Evolutionary conservation across 2,329 filamentous ascomycete species (phyloP), one percentile per base, ranked within the genome.

Genomic region (Rutstroemia sp.): DNA sequence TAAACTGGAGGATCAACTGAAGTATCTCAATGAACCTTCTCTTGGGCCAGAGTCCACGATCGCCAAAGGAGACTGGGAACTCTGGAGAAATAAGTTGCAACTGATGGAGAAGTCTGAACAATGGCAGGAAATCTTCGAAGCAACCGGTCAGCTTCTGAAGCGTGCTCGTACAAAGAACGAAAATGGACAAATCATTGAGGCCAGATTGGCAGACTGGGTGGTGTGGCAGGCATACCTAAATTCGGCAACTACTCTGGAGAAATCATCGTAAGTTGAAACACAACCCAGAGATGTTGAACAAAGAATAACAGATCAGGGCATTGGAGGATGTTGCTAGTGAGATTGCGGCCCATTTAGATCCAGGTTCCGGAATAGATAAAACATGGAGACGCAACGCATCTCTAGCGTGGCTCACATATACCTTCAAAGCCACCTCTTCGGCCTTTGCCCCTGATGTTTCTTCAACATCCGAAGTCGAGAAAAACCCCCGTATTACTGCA

Each of bases 341-440:
- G 58, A 54, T 68, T 7, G 59, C 68, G 58, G 61, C 65, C 19
- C 67, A 70, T 57, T 50, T 69, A 39, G 63, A 67, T 38, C 63
- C 63, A 40, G 49, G 49, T 14, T 67, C 63, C 34, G 62, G 63
- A 16, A 60, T 69, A 40, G 68, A 70, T 48, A 70, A 70, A 44
- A 68, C 64, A 23, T 69, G 65, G 63, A 63, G 61, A 57, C 61
- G 69, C 59, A 71, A 70, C 59, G 69, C 68, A 5, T 67, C 65
- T 39, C 55, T 71, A 8, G 67, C 69, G 9, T 60, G 54, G 58
- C 59, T 68, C 4, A 64, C 60, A 17, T 52, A 65, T 30, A 54
- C 58, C 17, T 67, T 68, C 42, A 60, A 62, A 39, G 57, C 16
- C 23, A 48, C 25, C 30, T 42, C 36, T 30, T 49, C 36, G 4